phyloP scores from a whole-genome alignment of 2,329 filamentous ascomycete genomes.

The Plectosphaerella sp. region DNA sequence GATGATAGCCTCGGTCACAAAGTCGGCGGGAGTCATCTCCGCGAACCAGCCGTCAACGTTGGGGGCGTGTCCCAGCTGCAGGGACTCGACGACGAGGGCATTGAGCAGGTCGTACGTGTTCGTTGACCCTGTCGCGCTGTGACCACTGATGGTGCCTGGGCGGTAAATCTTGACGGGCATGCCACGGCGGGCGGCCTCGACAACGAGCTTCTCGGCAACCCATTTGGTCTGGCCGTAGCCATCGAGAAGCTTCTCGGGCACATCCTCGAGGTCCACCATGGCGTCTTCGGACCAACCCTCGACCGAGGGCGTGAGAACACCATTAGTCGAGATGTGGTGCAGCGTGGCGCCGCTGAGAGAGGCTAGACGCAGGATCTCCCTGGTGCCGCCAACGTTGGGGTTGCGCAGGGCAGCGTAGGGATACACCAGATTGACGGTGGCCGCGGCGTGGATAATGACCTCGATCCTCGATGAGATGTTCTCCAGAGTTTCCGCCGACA shows the following conservation, averaged over 20 bases:
- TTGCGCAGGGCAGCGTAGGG: slow-evolving; percentile 72
- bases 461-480: slow-evolving; percentile 61
- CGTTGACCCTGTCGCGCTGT: slow-evolving; percentile 68
- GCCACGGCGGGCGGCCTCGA: slow-evolving; percentile 64
- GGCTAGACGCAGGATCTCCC: slow-evolving; percentile 69
- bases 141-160: slow-evolving; percentile 73
- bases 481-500: slow-evolving; percentile 61
- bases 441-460: slow-evolving; percentile 73
- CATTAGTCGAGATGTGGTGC: slow-evolving; percentile 77
- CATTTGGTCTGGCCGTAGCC: slow-evolving; percentile 80
- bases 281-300: slow-evolving; percentile 68
- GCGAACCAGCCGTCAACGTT: slow-evolving; percentile 71
- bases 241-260: slow-evolving; percentile 64
- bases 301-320: slow-evolving; percentile 66
- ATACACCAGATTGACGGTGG: slow-evolving; percentile 77
- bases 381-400: slow-evolving; percentile 75
- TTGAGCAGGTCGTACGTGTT: slow-evolving; percentile 77
- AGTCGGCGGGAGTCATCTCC: slow-evolving; percentile 83
- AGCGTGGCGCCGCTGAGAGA: slow-evolving; percentile 64
- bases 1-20: slow-evolving; percentile 70
- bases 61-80: slow-evolving; percentile 66
- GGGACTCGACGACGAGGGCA: slow-evolving; percentile 71
- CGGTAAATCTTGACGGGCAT: slow-evolving; percentile 68
- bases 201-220: slow-evolving; percentile 72
- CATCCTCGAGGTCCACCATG: slow-evolving; percentile 62